phyloP scores from a whole-genome alignment of 2,329 filamentous ascomycete species.

The Tothia fuscella region DNA sequence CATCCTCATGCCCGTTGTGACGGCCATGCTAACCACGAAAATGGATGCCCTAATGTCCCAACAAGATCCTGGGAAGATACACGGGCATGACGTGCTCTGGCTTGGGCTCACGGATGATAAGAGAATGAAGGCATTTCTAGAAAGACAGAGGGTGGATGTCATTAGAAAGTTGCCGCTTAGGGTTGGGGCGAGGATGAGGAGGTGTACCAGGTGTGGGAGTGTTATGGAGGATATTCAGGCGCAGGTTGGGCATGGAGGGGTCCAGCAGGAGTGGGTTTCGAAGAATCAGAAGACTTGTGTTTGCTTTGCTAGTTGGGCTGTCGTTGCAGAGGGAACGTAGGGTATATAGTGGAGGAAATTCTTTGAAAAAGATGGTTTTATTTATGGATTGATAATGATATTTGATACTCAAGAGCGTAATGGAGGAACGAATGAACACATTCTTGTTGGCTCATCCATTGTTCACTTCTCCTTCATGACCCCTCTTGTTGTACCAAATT shows the following conservation, averaged over 20 bases:
- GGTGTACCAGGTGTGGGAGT: constrained; percentile 34
- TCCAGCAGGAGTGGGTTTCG: constrained; percentile 6
- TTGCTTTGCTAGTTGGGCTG: constrained; percentile 11
- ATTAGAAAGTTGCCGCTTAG: constrained; percentile 39
- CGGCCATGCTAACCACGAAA: constrained; percentile 29
- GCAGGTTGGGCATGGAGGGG: constrained; percentile 9
- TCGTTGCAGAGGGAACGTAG: not conserved
- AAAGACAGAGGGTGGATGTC: constrained; percentile 46
- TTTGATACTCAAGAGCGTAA: not conserved
- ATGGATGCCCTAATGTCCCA: constrained; percentile 46
- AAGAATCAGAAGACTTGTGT: constrained; percentile 11
- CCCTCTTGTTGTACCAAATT: too few species aligned
- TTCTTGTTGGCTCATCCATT: too few species aligned
- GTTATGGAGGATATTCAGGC: constrained; percentile 33
- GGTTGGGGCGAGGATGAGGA: constrained; percentile 22
- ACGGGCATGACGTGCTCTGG: constrained; percentile 60
- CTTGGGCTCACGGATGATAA: constrained; percentile 53
- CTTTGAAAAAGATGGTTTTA: not conserved
- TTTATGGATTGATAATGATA: not conserved
- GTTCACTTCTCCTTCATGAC: too few species aligned
- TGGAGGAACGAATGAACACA: not conserved
- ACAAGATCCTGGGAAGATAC: constrained; percentile 55
- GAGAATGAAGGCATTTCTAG: constrained; percentile 46
- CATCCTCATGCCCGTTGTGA: constrained; percentile 37
- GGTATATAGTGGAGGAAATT: not conserved